A percentile compares a stretch with the other conserved stretches of the same genome.
phyloP scores from a whole-genome alignment of 768 basidiomycete genomes.

The Lentinus brumalis region DNA sequence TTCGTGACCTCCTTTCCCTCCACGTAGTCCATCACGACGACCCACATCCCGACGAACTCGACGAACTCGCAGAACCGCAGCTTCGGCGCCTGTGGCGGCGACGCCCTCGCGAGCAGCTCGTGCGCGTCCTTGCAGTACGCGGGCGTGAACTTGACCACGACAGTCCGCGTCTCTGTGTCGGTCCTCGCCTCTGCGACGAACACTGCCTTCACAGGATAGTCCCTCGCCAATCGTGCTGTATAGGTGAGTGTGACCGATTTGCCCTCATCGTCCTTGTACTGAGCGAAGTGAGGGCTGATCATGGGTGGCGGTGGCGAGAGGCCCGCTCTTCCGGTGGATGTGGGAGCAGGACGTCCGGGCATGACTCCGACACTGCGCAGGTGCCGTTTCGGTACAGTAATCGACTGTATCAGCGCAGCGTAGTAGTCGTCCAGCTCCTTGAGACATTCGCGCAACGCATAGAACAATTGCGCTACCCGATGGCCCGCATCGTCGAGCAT shows the following conservation, averaged over 20 bases:
- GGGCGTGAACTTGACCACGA: neutral
- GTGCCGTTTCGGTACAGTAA: neutral
- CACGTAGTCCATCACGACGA: conserved; percentile 22
- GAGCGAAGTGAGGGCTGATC: conserved; percentile 11
- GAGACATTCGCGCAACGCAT: neutral
- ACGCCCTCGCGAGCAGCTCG: neutral
- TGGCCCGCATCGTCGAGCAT: neutral
- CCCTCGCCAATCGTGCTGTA: neutral
- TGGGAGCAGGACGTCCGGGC: too few relatives aligned
- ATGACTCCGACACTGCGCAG: neutral
- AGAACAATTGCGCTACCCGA: conserved; percentile 12
- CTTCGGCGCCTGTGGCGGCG: neutral
- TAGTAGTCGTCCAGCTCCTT: conserved; percentile 12
- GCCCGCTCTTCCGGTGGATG: too few relatives aligned
- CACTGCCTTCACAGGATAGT: neutral
- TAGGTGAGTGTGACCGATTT: conserved; percentile 3
- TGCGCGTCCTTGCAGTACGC: neutral
- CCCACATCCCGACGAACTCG: conserved; percentile 6
- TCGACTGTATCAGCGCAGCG: neutral
- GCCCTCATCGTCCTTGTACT: neutral
- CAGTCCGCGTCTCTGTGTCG: neutral
- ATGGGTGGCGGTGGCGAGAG: neutral
- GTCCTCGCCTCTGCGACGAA: neutral
- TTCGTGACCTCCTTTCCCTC: neutral
- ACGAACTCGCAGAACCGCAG: neutral